Evolutionary conservation across 192 early-diverging fungal genomes (phyloP), one percentile per base, ranked within the genome.

Genomic region (Umbelopsis sp.): DNA sequence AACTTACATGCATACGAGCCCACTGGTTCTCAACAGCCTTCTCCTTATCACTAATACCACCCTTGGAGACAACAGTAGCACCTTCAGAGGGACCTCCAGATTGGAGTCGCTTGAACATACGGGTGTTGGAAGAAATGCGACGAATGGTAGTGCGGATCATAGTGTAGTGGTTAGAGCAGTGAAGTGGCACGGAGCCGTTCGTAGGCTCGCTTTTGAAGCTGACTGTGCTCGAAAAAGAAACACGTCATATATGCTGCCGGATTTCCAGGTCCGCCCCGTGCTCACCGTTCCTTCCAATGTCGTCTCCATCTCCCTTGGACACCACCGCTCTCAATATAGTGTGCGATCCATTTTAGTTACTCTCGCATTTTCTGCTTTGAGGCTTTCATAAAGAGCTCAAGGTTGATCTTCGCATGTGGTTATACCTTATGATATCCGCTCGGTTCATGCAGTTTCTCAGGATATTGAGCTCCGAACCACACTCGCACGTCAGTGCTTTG

Each of bases 1-100:
- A 9, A 77, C 76, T 74, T 49, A 81, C 80, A 24, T 78, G 76
- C 12, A 66, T 12, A 66, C 76, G 72, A 56, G 72, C 72, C 76
- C 76, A 81, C 45, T 75, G 72, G 44, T 81, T 77, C 52, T 81
- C 80, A 17, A 75, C 21, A 43, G 80, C 80, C 66, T 74, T 78
- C 65, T 81, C 80, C 54, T 81, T 81, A 4, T 74, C 72, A 20
- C 72, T 69, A 41, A 81, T 75, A 38, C 72, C 41, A 12, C 72
- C 68, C n/a, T 59, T 52, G 38, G 70, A 50, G 47, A 56, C 34
- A 32, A 73, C 68, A 29, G 73, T 72, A 14, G 76, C 45, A 65
- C 80, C 80, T 41, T 71, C 70, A 66, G 51, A 62, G 17, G 25
- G 29, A 62, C 31, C 56, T 62, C 31, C 56, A 20, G 56, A 34